Evolutionary conservation across 2,329 filamentous ascomycete genomes (phyloP), one percentile per base, ranked within the genome.

Genomic region (Colletotrichum tropicicola): DNA sequence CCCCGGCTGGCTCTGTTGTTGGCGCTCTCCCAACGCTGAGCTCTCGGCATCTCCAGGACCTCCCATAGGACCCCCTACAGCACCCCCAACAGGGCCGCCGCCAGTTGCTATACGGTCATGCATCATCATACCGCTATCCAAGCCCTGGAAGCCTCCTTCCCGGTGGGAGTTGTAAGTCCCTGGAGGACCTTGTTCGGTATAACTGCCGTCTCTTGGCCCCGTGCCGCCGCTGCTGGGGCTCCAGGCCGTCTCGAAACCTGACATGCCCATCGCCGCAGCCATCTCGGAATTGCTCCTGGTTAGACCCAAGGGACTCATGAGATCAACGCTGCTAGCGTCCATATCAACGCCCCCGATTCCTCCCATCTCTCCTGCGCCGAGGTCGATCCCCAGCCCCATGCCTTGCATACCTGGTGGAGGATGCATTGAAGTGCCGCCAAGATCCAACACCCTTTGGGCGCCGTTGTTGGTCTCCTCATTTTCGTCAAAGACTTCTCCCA

Each of bases 241-340:
- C 65, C 65, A 67, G 10, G 55, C 51, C 1, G 65, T 35, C 13
- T 65, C 60, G n/a, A 65, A 59, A 3, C 44, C 65, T 7, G 52
- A 35, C 60, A 67, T 67, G n/a, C 60, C 49, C 54, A 67, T 67
- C 3, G 37, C 47, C 6, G 47, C 39, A 4, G 65, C 28, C 60
- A 67, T 65, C n/a, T 65, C 54, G n/a, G 48, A 51, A 47, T 66
- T 63, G 57, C 63, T 66, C 32, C 63, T 52, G 12, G 63, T 59
- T 23, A 68, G 52, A 13, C 57, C 59, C 17, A 66, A 9, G 7
- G 66, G 66, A 44, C 63, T 68, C 58, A 66, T 68, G 1, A 68
- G 30, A 27, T 66, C 66, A 27, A 68, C 58, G 4, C 53, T 61
- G 35, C 51, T 49, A 9, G 56, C 52, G 27, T 60, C 52, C 47